These are phyloP conservation scores for Trematosphaeria pertusa DNA, from an alignment of 2,329 filamentous ascomycete genomes.

Conservation along the genomic window DNA sequence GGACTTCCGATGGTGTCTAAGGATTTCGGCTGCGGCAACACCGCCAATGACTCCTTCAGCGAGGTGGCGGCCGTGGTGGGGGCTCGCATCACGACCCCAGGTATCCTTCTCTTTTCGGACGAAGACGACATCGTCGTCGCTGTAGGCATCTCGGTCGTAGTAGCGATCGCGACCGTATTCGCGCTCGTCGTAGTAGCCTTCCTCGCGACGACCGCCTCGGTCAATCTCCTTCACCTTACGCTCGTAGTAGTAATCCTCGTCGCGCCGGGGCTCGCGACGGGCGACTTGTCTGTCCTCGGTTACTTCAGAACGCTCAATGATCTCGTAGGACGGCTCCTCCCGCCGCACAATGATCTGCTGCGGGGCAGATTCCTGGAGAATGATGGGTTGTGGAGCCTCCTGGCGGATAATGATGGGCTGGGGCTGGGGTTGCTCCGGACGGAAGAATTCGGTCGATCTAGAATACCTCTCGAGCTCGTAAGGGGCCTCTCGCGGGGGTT, in stretches of 20 bases:
- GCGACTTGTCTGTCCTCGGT: conserved; percentile 56
- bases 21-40: conserved; percentile 65
- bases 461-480: conserved; percentile 59
- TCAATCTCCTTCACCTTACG: conserved; percentile 58
- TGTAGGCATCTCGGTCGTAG: conserved; percentile 57
- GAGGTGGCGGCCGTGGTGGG: conserved; percentile 63
- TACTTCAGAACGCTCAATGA: conserved; percentile 65
- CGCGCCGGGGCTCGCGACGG: conserved; percentile 54
- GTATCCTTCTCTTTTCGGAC: conserved; percentile 61
- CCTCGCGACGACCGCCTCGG: conserved; percentile 52
- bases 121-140: conserved; percentile 69
- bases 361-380: conserved; percentile 60
- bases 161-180: conserved; percentile 48
- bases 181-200: conserved; percentile 45
- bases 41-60: conserved; percentile 69
- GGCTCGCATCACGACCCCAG: conserved; percentile 49
- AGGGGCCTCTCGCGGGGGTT: conserved; percentile 36
- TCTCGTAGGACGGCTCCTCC: conserved; percentile 65
- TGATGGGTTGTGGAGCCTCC: conserved; percentile 60
- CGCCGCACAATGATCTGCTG: conserved; percentile 58
- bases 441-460: conserved; percentile 60
- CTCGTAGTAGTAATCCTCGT: conserved; percentile 65
- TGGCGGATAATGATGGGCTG: conserved; percentile 60
- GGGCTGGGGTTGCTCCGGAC: conserved; percentile 48
- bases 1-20: conserved; percentile 64